phyloP scores from a whole-genome alignment of 2,329 filamentous ascomycete genomes.

The Colletotrichum viniferum region DNA sequence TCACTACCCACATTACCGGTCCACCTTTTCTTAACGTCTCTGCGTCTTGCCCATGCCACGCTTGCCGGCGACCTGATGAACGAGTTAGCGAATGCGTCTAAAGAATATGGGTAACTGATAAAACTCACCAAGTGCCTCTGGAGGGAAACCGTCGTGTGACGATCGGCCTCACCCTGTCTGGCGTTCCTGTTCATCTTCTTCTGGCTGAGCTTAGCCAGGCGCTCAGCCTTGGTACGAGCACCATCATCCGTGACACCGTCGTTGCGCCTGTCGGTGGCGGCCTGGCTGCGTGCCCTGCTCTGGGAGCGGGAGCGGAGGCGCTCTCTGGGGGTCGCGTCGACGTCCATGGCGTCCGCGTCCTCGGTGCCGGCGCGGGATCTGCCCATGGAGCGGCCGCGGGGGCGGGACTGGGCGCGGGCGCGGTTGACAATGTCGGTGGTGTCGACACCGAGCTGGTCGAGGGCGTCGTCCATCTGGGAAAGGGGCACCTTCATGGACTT shows the following conservation, averaged over 20 bases:
- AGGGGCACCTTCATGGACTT: conserved; percentile 80
- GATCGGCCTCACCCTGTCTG: conserved; percentile 93
- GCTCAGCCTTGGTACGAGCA: conserved; percentile 79
- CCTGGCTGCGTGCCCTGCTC: conserved; percentile 66
- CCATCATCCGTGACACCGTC: conserved; percentile 76
- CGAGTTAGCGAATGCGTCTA: conserved; percentile 33
- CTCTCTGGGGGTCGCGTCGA: conserved; percentile 61
- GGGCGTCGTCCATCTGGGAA: conserved; percentile 83
- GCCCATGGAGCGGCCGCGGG: conserved; percentile 73
- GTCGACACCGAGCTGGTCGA: conserved; percentile 87
- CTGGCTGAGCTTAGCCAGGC: conserved; percentile 87
- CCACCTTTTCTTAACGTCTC: conserved; percentile 61
- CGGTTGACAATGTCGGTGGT: conserved; percentile 75
- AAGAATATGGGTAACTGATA: not conserved
- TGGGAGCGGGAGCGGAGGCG: conserved; percentile 74
- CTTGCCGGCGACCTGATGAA: conserved; percentile 78
- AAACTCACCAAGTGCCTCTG: conserved; percentile 87
- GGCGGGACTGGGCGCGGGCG: conserved; percentile 68
- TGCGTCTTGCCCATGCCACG: conserved; percentile 90
- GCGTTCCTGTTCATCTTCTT: conserved; percentile 99
- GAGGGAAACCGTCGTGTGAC: conserved; percentile 81
- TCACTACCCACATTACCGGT: conserved; percentile 5
- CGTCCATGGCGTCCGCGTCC: conserved; percentile 77
- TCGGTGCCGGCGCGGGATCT: conserved; percentile 67
- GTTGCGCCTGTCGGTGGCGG: conserved; percentile 69